Percentiles rank a stretch among this genome's conserved stretches.
Evolutionary conservation across 495 filamentous ascomycete genomes (phyloP).

Genomic region (Podospora appendiculata): DNA sequence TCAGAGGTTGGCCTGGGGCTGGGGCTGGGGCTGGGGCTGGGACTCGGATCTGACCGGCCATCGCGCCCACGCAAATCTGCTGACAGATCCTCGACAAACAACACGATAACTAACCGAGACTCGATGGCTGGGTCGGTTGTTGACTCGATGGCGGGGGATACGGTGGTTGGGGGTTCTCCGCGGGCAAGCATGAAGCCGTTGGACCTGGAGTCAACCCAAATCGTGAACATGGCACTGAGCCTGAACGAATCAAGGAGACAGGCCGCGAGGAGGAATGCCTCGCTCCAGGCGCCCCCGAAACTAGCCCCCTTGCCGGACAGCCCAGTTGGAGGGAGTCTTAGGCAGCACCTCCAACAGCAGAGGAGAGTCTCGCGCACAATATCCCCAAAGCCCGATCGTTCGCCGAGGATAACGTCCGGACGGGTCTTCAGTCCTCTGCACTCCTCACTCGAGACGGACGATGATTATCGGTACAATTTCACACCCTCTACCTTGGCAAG

Average conservation of each 20-base stretch:
- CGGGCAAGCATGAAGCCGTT: slow-evolving; percentile 22
- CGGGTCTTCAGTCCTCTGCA: slow-evolving; percentile 36
- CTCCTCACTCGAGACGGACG: slow-evolving; percentile 31
- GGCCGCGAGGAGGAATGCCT: slow-evolving; percentile 46
- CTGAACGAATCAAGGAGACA: slow-evolving; percentile 75
- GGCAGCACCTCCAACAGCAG: slow-evolving; percentile 60
- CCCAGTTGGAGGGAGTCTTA: slow-evolving; percentile 45
- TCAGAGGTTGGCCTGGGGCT: neutral
- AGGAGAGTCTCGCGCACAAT: slow-evolving; percentile 48
- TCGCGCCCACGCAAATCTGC: neutral
- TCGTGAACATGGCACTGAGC: slow-evolving; percentile 84
- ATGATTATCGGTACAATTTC: slow-evolving; percentile 49
- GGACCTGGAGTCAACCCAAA: slow-evolving; percentile 73
- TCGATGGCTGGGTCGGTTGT: slow-evolving; percentile 4
- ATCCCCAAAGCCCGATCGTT: slow-evolving; percentile 45
- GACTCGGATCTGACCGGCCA: neutral
- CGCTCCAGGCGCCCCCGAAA: slow-evolving; percentile 41
- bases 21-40: neutral
- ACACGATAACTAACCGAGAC: slow-evolving; percentile 8
- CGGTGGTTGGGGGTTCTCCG: slow-evolving; percentile 13
- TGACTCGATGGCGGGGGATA: slow-evolving; percentile 12
- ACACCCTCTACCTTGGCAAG: slow-evolving; percentile 71
- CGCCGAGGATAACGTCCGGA: slow-evolving; percentile 24
- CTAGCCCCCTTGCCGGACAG: slow-evolving; percentile 35
- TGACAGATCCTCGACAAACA: slow-evolving; percentile 6